Conservation (phyloP, 768 basidiomycete genomes). For the Pleurotus platypus region DNA sequence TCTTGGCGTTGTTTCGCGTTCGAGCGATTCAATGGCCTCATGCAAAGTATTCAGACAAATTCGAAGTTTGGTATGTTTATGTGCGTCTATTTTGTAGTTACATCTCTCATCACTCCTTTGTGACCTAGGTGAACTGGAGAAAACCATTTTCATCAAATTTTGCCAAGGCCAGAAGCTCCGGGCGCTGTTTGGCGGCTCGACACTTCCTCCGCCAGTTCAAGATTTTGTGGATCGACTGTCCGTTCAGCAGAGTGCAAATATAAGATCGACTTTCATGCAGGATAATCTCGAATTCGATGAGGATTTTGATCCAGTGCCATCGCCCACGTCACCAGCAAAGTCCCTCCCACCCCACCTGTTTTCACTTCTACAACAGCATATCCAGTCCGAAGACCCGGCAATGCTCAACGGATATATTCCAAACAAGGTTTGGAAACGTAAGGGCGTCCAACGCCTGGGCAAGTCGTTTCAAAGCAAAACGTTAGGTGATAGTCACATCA, state of each 20-base stretch:
- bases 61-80: constrained; percentile 23
- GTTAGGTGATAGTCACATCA: constrained; percentile 7
- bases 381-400: neutral
- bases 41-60: constrained; percentile 28
- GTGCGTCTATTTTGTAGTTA: neutral
- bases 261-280: constrained; percentile 13
- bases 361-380: neutral
- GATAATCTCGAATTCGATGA: constrained; percentile 13
- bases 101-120: neutral
- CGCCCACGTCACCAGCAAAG: neutral
- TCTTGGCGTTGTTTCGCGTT: constrained; percentile 23
- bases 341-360: neutral
- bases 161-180: constrained; percentile 20
- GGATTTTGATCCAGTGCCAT: neutral
- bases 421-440: neutral
- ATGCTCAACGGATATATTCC: neutral
- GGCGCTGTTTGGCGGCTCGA: constrained; percentile 5
- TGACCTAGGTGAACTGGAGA: constrained; percentile 23
- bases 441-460: neutral
- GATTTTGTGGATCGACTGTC: constrained; percentile 3
- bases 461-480: neutral
- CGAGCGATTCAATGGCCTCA: constrained; percentile 24
- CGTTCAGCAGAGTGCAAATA: constrained; percentile 9
- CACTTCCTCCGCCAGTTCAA: neutral
- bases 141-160: constrained; percentile 21